Evolutionary conservation across 202 grass and related monocot genomes (phyloP), one percentile per base, ranked within the genome.

Genomic region (Panicum hallii): DNA sequence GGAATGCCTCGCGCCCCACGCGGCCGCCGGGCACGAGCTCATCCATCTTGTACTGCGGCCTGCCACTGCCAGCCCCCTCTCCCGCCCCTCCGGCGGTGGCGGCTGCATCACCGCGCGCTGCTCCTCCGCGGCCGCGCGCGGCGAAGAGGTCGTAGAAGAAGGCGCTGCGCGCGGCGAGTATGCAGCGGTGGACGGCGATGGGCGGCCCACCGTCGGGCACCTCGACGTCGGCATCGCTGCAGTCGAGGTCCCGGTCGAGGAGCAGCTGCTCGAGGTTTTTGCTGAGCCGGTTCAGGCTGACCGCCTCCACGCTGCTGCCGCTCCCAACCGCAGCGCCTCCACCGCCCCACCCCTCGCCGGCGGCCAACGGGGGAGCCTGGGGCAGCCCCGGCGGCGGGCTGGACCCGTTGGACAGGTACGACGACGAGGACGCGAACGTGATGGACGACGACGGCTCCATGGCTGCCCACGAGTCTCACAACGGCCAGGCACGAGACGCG

Each of bases 71-170:
- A 9, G 23, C n/a, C 17, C 40, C 63, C 28, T 87, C 85, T 14
- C 67, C 88, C 2, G 47, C 67, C 52, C 45, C 89, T 32, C 82
- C 75, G 3, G 60, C 22, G 15, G 64, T 50, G 10, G 45, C 34
- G 14, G 76, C 54, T 0, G 43, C 84, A 78, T 77, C 87, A 16
- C 22, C 60, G 11, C 80, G 56, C 43, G 45, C 30, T 11, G 61
- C 45, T 14, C 58, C 86, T 12, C 67, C 75, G 2, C 80, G 84
- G 42, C 81, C 76, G 14, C 87, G 85, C 40, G 42, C 46, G 7
- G 88, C 76, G 87, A 97, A 97, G 75, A 96, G 84, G 10, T 90
- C 75, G 52, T 86, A 66, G 90, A 99, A 99, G 90, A 99, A 99
- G 19, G 71, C 7, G 77, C 97, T 96, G 75, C 97, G 87, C 23